Percentiles rank a stretch among this genome's conserved stretches.
phyloP scores from a whole-genome alignment of 441 rosid genomes.

The Corymbia calophylla region DNA sequence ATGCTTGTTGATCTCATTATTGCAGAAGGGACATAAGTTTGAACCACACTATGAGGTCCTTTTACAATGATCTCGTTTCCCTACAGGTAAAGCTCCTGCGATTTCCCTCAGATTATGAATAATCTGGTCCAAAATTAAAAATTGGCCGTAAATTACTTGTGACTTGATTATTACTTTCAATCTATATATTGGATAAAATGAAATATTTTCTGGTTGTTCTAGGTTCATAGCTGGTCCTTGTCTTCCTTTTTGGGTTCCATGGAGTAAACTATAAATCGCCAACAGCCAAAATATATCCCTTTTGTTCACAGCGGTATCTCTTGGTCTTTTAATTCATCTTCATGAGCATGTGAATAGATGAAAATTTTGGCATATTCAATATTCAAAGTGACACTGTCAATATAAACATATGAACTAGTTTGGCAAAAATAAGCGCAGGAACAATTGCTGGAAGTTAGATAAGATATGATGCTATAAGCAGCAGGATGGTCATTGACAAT shows the following conservation, averaged over 20 bases:
- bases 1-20: constrained; percentile 1
- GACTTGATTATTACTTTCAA: not conserved
- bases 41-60: constrained; percentile 59
- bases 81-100: constrained; percentile 46
- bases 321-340: not conserved
- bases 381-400: not conserved
- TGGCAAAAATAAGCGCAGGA: not conserved
- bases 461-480: not conserved
- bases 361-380: not conserved
- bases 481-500: not conserved
- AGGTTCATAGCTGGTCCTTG: not conserved
- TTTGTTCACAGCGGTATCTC: not conserved
- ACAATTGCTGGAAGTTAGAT: not conserved
- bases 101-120: not conserved
- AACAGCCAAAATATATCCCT: not conserved
- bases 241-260: not conserved
- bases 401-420: not conserved
- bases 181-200: not conserved
- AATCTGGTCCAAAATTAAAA: not conserved
- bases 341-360: not conserved
- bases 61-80: constrained; percentile 43
- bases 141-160: not conserved
- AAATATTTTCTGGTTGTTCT: not conserved
- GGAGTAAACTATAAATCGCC: not conserved
- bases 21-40: constrained; percentile 59